These are phyloP conservation scores for Coffea canephora DNA, from an alignment of 257 asterid genomes.

Conservation along the genomic window DNA sequence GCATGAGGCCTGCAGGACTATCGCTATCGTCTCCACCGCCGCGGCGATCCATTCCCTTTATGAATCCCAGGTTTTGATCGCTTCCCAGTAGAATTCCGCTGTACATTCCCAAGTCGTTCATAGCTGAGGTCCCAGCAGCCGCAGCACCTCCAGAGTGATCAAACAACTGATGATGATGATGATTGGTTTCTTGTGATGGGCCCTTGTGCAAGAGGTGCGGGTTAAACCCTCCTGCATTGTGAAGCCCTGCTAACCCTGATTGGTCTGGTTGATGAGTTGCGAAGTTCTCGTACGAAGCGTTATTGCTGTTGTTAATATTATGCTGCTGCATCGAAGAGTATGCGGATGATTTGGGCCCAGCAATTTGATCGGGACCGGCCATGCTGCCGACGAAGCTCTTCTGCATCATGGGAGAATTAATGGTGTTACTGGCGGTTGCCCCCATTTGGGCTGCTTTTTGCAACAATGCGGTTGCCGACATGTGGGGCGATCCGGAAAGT, in stretches of 20 bases:
- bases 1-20: conserved; percentile 24
- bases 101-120: conserved; percentile 59
- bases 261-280: conserved; percentile 39
- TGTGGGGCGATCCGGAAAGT: conserved; percentile 46
- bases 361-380: conserved; percentile 52
- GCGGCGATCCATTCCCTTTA: conserved; percentile 36
- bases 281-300: conserved; percentile 34
- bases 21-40: conserved; percentile 17
- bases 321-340: conserved; percentile 18
- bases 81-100: conserved; percentile 65
- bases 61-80: conserved; percentile 35
- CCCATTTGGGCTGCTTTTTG: conserved; percentile 94
- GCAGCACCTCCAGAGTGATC: conserved; percentile 26
- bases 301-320: neutral
- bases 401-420: conserved; percentile 82
- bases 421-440: conserved; percentile 54
- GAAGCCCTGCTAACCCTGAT: conserved; percentile 10
- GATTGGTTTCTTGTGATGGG: conserved; percentile 31
- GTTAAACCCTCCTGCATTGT: conserved; percentile 1
- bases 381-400: conserved; percentile 56
- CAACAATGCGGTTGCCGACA: conserved; percentile 84
- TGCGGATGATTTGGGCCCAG: conserved; percentile 23
- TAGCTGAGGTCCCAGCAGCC: conserved; percentile 25
- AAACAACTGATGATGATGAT: conserved; percentile 29
- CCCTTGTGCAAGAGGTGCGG: conserved; percentile 42